These are phyloP conservation scores for Pseudocercospora eumusae DNA, from an alignment of 2,329 filamentous ascomycete species.

Conservation along the genomic window DNA sequence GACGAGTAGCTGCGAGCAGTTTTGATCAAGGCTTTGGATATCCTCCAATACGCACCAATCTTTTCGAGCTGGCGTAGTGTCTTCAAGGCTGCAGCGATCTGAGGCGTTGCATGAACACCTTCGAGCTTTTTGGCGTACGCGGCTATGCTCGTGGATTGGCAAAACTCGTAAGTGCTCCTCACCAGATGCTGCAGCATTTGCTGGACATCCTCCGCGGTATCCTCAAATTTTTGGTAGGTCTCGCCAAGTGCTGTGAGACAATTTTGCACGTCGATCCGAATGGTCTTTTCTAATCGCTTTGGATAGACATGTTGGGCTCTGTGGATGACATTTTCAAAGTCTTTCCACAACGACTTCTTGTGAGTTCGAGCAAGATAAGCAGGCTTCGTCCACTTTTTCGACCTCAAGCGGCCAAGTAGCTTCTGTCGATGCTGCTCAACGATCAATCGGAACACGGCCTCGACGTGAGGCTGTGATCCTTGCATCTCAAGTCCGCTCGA, in stretches of 20 bases:
- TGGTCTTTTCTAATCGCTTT: constrained; percentile 9
- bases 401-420: constrained; percentile 20
- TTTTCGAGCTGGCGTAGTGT: constrained; percentile 23
- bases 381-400: constrained; percentile 18
- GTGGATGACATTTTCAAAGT: constrained; percentile 19
- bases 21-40: constrained; percentile 9
- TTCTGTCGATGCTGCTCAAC: constrained; percentile 19
- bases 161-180: constrained; percentile 12
- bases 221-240: constrained; percentile 14
- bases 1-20: constrained; percentile 3
- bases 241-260: not conserved
- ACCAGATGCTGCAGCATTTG: constrained; percentile 9
- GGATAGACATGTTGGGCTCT: constrained; percentile 20
- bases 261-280: not conserved
- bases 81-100: constrained; percentile 21
- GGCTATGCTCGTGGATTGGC: not conserved
- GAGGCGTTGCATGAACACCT: constrained; percentile 11
- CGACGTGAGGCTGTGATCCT: not conserved
- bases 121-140: constrained; percentile 14
- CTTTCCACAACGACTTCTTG: constrained; percentile 20
- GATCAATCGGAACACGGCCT: constrained; percentile 12
- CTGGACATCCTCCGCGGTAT: not conserved
- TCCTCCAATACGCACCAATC: constrained; percentile 21
- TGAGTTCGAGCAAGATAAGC: constrained; percentile 20
- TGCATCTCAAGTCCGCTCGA: not conserved